Base-by-base conservation (phyloP, 768 basidiomycete genomes). In the Leucosporidium yakuticum region DNA sequence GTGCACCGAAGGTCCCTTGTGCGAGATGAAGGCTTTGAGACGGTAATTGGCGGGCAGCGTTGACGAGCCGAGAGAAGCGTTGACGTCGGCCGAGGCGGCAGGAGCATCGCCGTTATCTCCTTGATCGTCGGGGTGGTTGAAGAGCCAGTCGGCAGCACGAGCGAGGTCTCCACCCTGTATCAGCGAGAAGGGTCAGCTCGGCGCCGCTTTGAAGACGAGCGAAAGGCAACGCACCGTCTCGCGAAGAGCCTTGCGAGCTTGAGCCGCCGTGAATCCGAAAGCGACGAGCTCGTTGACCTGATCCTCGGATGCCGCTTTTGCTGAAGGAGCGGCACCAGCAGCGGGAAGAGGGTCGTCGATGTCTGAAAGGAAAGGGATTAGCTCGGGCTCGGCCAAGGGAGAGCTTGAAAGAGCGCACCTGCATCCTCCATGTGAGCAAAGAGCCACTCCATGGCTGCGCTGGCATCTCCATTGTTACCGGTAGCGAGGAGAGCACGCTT, bases 341-440 rank as follows among this genome's bases (percentile, higher is more conserved):
- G 76, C 36, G 0, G 77, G 64, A 62, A 81, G 85, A 0, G 91
- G 93, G 0, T 81, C 82, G 77, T 97, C 94, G 76, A 97, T 93
- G 76, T 94, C 94, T 94, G 74, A 0, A 39, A 9, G 51, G 21
- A n/a, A 32, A 3, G 7, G 17, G 2, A 21, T 62, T 32, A 61
- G 54, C 17, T n/a, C 14, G 8, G 11, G 8, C 12, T 25, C 6
- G 23, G 62, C 15, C 48, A 56, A 44, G 17, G 36, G 5, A 32
- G 19, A 51, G 12, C 21, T 5, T 0, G 17, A 71, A 81, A 12
- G 55, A n/a, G 67, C 80, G 65, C 21, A 90, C 92, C 90, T 19
- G 91, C 82, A 78, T 98, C 95, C 1, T 97, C 94, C 90, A 94
- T 90, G 77, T 97, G 95, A 54, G 79, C 82, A 76, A 98, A 95